Conservation (phyloP, 805 yeast genomes). For the Wickerhamiella kurtzmanii region DNA sequence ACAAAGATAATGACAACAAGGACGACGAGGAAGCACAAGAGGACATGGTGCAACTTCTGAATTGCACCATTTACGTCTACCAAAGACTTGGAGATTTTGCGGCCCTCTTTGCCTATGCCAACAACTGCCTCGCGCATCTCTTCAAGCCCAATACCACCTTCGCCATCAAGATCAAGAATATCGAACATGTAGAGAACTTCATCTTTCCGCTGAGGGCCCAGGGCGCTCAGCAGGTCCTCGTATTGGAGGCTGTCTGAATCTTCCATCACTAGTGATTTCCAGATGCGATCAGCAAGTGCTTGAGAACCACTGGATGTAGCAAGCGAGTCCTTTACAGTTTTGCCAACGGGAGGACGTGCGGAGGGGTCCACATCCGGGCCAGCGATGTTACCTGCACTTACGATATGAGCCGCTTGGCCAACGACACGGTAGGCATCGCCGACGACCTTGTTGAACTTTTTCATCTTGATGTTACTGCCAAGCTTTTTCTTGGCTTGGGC, state of each 20-base stretch:
- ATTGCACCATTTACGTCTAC: constrained; percentile 31
- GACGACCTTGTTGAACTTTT: constrained; percentile 8
- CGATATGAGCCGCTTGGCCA: constrained; percentile 20
- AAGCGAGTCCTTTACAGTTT: constrained; percentile 25
- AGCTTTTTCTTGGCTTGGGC: constrained; percentile 4
- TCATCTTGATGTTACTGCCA: constrained; percentile 1
- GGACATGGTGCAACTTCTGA: constrained; percentile 26
- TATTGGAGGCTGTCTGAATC: constrained; percentile 23
- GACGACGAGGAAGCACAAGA: constrained; percentile 23
- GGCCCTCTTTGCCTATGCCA: constrained; percentile 26
- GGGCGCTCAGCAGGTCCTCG: constrained; percentile 25
- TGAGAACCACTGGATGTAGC: constrained; percentile 19
- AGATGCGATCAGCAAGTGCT: constrained; percentile 27
- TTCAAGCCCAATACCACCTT: constrained; percentile 26
- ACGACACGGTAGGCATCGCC: constrained; percentile 21
- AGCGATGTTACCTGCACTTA: constrained; percentile 11
- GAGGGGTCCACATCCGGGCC: constrained; percentile 16
- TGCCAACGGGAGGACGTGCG: constrained; percentile 13
- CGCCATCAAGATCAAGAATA: constrained; percentile 26
- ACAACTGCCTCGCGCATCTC: constrained; percentile 25
- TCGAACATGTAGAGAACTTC: constrained; percentile 25
- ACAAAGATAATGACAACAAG: constrained; percentile 28
- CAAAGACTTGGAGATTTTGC: constrained; percentile 26
- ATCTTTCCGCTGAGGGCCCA: constrained; percentile 22
- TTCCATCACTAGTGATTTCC: constrained; percentile 31